These are phyloP conservation scores for Malassezia psittaci DNA, from an alignment of 1,284 basidiomycete genomes.

Conservation along the genomic window DNA sequence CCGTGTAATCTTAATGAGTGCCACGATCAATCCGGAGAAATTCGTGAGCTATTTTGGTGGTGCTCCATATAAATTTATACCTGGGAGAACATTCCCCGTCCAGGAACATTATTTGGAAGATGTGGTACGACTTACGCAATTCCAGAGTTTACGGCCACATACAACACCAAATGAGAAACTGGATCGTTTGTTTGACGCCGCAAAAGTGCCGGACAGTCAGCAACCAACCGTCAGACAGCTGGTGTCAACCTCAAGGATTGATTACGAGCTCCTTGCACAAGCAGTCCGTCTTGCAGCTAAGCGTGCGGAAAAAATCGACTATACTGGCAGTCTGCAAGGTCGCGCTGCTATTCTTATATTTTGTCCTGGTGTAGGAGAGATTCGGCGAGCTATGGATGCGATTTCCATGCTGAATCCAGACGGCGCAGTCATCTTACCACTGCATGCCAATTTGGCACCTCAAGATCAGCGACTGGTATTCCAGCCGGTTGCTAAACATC, in stretches of 20 bases:
- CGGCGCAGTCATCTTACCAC: conserved; percentile 61
- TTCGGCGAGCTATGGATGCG: conserved; percentile 61
- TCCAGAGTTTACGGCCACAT: conserved; percentile 14
- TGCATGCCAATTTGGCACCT: conserved; percentile 79
- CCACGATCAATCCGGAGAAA: conserved; percentile 29
- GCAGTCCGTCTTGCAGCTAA: conserved; percentile 54
- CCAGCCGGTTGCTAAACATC: conserved; percentile 51
- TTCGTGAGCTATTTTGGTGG: conserved; percentile 47
- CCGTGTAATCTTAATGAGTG: conserved; percentile 58
- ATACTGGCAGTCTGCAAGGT: conserved; percentile 46
- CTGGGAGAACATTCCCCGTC: conserved; percentile 54
- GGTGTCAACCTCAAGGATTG: conserved; percentile 59
- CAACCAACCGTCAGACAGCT: conserved; percentile 59
- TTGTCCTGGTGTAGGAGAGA: conserved; percentile 59
- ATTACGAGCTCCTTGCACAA: conserved; percentile 66
- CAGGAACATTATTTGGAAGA: conserved; percentile 44
- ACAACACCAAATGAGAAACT: conserved; percentile 52
- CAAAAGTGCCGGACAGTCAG: conserved; percentile 51
- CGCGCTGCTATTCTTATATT: conserved; percentile 65
- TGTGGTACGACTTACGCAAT: conserved; percentile 22
- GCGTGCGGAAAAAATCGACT: conserved; percentile 52
- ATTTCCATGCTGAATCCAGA: conserved; percentile 51
- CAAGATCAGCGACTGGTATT: conserved; percentile 78
- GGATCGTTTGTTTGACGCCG: conserved; percentile 27
- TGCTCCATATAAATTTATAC: conserved; percentile 72